Evolutionary conservation across 2,329 filamentous ascomycete species (phyloP).

Genomic region (Hypoxylon sp.): DNA sequence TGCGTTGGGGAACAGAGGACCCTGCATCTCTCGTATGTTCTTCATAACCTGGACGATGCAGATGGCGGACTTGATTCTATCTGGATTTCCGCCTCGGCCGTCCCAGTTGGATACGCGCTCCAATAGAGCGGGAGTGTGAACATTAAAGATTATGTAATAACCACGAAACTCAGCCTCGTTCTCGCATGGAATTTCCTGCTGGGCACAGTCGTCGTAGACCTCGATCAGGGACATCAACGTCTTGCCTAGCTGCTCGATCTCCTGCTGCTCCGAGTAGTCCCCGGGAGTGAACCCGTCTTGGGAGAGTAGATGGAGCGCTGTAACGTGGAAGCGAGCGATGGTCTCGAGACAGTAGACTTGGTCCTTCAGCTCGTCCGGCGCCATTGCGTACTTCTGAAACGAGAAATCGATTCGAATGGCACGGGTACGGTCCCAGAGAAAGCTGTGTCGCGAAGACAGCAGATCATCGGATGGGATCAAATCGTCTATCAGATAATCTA

Average conservation of each 20-base stretch:
- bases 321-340: conserved; percentile 72
- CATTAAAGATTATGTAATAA: conserved; percentile 70
- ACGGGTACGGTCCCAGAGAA: conserved; percentile 73
- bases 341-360: conserved; percentile 71
- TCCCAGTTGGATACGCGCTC: conserved; percentile 66
- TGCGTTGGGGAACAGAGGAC: conserved; percentile 61
- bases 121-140: conserved; percentile 64
- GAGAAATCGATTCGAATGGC: conserved; percentile 74
- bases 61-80: conserved; percentile 68
- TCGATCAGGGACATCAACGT: conserved; percentile 70
- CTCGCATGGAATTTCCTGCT: conserved; percentile 63
- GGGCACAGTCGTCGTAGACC: conserved; percentile 70
- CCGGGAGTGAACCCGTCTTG: conserved; percentile 62
- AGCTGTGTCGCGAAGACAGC: conserved; percentile 65
- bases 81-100: conserved; percentile 61
- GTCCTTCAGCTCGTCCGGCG: conserved; percentile 61
- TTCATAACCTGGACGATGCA: conserved; percentile 67
- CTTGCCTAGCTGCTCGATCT: conserved; percentile 72
- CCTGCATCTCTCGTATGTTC: conserved; percentile 63
- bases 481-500: conserved; percentile 70
- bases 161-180: conserved; percentile 73
- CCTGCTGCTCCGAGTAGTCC: conserved; percentile 71
- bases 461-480: conserved; percentile 64
- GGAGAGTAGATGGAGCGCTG: conserved; percentile 69
- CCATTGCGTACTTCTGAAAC: conserved; percentile 68